These are phyloP conservation scores for Tricholoma saponaceum DNA, from an alignment of 768 basidiomycete species.

Conservation along the genomic window DNA sequence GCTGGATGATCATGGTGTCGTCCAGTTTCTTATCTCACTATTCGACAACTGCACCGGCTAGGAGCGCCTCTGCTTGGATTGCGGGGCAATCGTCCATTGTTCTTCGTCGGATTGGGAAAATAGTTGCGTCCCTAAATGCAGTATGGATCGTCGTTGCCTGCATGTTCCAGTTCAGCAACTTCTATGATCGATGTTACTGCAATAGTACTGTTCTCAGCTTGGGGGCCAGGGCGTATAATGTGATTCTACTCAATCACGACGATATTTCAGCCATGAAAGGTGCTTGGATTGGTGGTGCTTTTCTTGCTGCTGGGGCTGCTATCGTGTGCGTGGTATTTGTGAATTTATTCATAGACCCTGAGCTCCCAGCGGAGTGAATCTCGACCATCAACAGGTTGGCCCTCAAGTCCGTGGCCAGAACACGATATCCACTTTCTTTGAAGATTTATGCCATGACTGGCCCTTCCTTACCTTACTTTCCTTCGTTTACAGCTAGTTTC, in stretches of 20 bases:
- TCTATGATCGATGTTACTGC: slow-evolving; percentile 23
- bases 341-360: slow-evolving; percentile 22
- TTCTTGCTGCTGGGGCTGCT: slow-evolving; percentile 21
- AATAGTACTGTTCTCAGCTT: slow-evolving; percentile 20
- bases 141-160: slow-evolving; percentile 21
- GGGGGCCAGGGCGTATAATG: slow-evolving; percentile 15
- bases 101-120: slow-evolving; percentile 19
- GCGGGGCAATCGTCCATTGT: slow-evolving; percentile 16
- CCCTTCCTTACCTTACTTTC: too few species aligned
- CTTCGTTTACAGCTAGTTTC: too few species aligned
- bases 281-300: slow-evolving; percentile 35
- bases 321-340: slow-evolving; percentile 24
- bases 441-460: too few species aligned
- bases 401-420: too few species aligned
- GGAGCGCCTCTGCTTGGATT: slow-evolving; percentile 7
- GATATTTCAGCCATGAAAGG: slow-evolving; percentile 22
- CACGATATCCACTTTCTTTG: too few species aligned
- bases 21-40: slow-evolving; percentile 27
- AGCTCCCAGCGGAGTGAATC: background rate
- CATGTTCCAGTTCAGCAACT: slow-evolving; percentile 22
- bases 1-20: slow-evolving; percentile 25
- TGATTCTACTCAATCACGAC: background rate
- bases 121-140: slow-evolving; percentile 19
- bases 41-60: slow-evolving; percentile 8
- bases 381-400: too few species aligned